phyloP scores from a whole-genome alignment of 78 protist genomes.

The Dictyostelium capitatum region DNA sequence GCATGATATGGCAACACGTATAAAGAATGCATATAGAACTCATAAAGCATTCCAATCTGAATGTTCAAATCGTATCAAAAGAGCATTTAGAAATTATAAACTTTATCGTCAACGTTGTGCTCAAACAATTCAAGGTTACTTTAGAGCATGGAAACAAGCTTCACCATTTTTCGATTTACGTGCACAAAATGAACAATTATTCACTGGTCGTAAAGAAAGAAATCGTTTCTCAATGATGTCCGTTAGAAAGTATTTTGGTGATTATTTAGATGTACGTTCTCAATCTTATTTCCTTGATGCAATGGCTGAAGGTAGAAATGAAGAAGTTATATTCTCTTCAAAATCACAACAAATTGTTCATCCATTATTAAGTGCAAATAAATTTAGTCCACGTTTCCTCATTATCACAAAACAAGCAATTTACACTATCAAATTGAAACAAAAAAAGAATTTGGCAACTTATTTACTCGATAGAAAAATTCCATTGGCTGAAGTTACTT shows the following conservation, averaged over 20 bases:
- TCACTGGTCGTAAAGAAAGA: conserved; percentile 68
- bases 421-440: conserved; percentile 72
- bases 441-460: conserved; percentile 77
- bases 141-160: conserved; percentile 79
- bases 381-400: conserved; percentile 70
- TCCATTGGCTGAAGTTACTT: conserved; percentile 53
- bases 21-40: conserved; percentile 68
- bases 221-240: conserved; percentile 72
- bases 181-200: conserved; percentile 39
- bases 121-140: conserved; percentile 79
- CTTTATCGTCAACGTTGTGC: conserved; percentile 56
- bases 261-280: conserved; percentile 75
- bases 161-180: conserved; percentile 72
- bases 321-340: conserved; percentile 77
- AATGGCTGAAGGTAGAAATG: conserved; percentile 81
- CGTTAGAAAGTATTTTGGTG: conserved; percentile 78
- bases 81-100: conserved; percentile 77
- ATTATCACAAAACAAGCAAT: conserved; percentile 78
- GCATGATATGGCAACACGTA: conserved; percentile 83
- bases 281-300: conserved; percentile 73
- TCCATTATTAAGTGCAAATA: conserved; percentile 61
- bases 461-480: conserved; percentile 63
- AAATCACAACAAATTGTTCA: conserved; percentile 74
- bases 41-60: conserved; percentile 73
- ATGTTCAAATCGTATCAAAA: conserved; percentile 77